phyloP scores from a whole-genome alignment of 2,329 filamentous ascomycete genomes.

The Neocatenulostroma microsporum region DNA sequence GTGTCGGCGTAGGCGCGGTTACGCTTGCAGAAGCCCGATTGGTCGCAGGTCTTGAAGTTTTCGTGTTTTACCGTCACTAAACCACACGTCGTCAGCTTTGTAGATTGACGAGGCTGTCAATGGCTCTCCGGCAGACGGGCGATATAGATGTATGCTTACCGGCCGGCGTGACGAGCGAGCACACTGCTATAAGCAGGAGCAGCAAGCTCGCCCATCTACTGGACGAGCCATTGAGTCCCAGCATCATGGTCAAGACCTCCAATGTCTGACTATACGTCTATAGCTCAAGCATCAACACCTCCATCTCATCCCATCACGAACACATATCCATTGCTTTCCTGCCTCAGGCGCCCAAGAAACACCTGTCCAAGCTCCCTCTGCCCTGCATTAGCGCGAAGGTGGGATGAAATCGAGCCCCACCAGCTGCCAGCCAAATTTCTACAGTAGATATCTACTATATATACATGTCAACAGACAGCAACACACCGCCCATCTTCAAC shows the following conservation, averaged over 20 bases:
- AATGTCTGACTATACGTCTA: no score
- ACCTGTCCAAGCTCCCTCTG: constrained; percentile 2
- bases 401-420: neutral
- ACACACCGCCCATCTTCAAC: constrained; percentile 39
- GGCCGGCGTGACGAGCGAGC: constrained; percentile 55
- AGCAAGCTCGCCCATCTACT: constrained; percentile 59
- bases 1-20: constrained; percentile 84
- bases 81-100: neutral
- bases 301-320: no score
- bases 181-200: constrained; percentile 51
- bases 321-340: no score
- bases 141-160: constrained; percentile 41
- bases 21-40: constrained; percentile 94
- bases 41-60: constrained; percentile 93
- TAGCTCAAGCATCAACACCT: no score
- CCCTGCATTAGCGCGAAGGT: no score
- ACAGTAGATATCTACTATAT: no score
- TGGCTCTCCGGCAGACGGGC: constrained; percentile 1
- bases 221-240: constrained; percentile 34
- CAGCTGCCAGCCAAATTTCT: constrained; percentile 5
- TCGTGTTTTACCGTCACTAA: constrained; percentile 83
- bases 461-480: constrained; percentile 8
- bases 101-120: no score
- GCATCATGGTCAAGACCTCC: constrained; percentile 13
- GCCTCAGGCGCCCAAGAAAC: neutral